A percentile compares a stretch with the other conserved stretches of the same genome.
These are phyloP conservation scores for Fraxinus cuspidata DNA, from an alignment of 257 asterid species.

Conservation along the genomic window DNA sequence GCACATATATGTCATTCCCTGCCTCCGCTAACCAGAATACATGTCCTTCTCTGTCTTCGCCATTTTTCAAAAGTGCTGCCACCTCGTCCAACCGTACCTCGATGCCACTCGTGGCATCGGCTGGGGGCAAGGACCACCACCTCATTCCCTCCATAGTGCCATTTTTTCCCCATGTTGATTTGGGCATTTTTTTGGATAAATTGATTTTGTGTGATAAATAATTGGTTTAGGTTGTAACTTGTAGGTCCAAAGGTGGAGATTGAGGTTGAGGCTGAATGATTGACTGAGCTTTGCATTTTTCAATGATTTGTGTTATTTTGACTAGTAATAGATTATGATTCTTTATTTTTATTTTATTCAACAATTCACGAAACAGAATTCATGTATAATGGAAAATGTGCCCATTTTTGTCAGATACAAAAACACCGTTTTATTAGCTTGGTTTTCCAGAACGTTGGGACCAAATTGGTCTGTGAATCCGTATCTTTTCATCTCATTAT, in stretches of 20 bases:
- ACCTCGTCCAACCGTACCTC: slow-evolving; percentile 83
- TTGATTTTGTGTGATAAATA: neutral
- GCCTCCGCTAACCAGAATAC: no score
- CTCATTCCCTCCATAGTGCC: slow-evolving; percentile 70
- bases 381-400: neutral
- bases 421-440: no score
- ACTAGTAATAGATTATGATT: neutral
- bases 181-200: neutral
- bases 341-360: neutral
- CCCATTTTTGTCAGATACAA: no score
- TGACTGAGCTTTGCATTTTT: neutral
- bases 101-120: slow-evolving; percentile 93
- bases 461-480: neutral
- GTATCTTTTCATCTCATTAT: no score
- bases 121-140: slow-evolving; percentile 98
- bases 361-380: neutral
- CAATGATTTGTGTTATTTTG: neutral
- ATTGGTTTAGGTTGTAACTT: slow-evolving; percentile 2
- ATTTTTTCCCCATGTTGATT: neutral
- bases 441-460: neutral
- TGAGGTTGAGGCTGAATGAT: slow-evolving; percentile 33
- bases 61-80: slow-evolving; percentile 96
- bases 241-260: slow-evolving; percentile 56
- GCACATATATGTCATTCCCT: no score
- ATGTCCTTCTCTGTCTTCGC: no score